Evolutionary conservation across 1,139 yeast genomes (phyloP), one percentile per base, ranked within the genome.

Genomic region (Spencermartinsiella ligniputridi): DNA sequence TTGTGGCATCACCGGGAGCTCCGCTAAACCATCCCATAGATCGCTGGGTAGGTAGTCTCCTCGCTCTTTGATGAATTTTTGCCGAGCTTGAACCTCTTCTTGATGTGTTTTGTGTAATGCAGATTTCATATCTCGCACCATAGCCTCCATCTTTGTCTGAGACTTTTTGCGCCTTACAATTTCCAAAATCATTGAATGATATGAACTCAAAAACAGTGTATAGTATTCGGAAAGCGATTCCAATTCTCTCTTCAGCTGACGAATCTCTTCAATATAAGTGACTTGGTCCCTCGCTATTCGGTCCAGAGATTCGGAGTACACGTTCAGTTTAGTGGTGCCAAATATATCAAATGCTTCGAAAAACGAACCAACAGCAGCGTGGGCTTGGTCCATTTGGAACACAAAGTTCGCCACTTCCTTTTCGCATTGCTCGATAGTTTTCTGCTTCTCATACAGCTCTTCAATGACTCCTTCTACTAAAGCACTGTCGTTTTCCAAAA

Each of bases 21-120:
- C 67, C 18, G 67, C 62, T 39, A 74, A 58, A 2, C 71, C 72
- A 1, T 68, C 63, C 78, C 79, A 76, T 2, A 77, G 62, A 49
- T 75, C 76, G 32, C 63, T 68, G 0, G 87, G 87, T 9, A 81
- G 61, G 51, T 61, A 80, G 38, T 71, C 74, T 0, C 79, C 81
- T 57, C 78, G 67, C 6, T 62, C 58, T 2, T 57, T 51, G 36
- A 76, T 50, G 50, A 80, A 80, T 8, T 56, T 48, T 17, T 64
- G 53, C 34, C 83, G 63, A 13, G 60, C 57, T 1, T 56, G 58
- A 30, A 59, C 55, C 49, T 81, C 85, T 2, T 70, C 68, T 9
- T 51, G 46, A 20, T 53, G 67, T 2, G 76, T 53, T 2, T 54
- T 48, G 17, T 62, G 52, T 15, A 79, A 54, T 41, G 69, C 64